phyloP scores from a whole-genome alignment of 176 grass and related monocot species.

The Oryza longistaminata region DNA sequence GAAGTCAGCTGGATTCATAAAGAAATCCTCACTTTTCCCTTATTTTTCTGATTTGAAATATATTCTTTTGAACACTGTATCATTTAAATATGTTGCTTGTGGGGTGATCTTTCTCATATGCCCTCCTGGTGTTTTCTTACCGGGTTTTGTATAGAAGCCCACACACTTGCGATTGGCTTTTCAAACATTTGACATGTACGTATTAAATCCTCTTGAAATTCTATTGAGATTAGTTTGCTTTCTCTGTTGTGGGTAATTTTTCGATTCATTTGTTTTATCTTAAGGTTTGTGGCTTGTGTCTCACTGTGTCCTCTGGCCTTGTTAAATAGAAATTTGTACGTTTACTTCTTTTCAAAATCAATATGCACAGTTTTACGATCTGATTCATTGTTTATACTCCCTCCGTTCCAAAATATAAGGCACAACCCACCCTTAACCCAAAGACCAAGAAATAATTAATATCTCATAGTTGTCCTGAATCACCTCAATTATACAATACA shows the following conservation, averaged over 20 bases:
- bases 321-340: constrained; percentile 22
- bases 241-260: constrained; percentile 17
- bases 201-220: constrained; percentile 36
- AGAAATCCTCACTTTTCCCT: not conserved
- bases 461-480: no score
- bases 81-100: not conserved
- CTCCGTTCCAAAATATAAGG: no score
- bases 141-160: constrained; percentile 98
- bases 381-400: constrained; percentile 1
- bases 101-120: constrained; percentile 27
- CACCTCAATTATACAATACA: no score
- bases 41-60: not conserved
- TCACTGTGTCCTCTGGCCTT: constrained; percentile 20
- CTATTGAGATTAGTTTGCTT: constrained; percentile 28
- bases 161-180: constrained; percentile 77
- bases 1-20: not conserved
- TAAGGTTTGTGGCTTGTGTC: not conserved
- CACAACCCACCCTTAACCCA: no score
- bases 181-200: constrained; percentile 97
- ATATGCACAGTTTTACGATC: not conserved
- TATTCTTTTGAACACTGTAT: not conserved
- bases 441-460: no score
- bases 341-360: not conserved
- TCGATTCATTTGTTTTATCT: not conserved
- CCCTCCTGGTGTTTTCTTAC: constrained; percentile 20